Conservation (phyloP, 1,284 basidiomycete genomes). For the Malassezia nana region DNA sequence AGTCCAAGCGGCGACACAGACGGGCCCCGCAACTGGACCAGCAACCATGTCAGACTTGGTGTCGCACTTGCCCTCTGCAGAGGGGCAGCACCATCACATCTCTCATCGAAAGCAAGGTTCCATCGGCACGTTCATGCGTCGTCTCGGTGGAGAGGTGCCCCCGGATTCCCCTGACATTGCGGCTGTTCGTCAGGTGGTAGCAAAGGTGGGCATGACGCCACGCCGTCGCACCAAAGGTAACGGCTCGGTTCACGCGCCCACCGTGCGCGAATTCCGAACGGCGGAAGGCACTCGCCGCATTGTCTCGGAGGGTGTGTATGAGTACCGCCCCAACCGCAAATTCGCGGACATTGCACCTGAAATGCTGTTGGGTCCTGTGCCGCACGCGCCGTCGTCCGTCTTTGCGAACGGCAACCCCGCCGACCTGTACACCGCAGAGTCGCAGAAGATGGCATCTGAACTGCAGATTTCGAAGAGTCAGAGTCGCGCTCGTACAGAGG, state of each 20-base stretch:
- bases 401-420: conserved; percentile 5
- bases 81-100: background rate
- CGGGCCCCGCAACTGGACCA: background rate
- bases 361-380: conserved; percentile 3
- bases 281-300: background rate
- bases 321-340: background rate
- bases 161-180: background rate
- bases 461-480: background rate
- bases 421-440: background rate
- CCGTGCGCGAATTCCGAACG: background rate
- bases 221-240: background rate
- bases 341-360: background rate
- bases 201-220: background rate
- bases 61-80: background rate
- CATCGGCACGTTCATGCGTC: background rate
- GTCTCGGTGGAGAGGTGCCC: background rate
- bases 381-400: conserved; percentile 1
- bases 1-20: background rate
- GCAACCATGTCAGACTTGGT: conserved; percentile 8
- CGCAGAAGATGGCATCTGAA: background rate
- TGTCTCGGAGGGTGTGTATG: background rate
- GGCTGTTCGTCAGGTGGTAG: conserved; percentile 1
- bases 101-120: background rate
- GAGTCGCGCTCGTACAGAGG: background rate
- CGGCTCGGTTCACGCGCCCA: background rate